phyloP scores from a whole-genome alignment of 345 rosid genomes.

The Boechera divaricarpa region DNA sequence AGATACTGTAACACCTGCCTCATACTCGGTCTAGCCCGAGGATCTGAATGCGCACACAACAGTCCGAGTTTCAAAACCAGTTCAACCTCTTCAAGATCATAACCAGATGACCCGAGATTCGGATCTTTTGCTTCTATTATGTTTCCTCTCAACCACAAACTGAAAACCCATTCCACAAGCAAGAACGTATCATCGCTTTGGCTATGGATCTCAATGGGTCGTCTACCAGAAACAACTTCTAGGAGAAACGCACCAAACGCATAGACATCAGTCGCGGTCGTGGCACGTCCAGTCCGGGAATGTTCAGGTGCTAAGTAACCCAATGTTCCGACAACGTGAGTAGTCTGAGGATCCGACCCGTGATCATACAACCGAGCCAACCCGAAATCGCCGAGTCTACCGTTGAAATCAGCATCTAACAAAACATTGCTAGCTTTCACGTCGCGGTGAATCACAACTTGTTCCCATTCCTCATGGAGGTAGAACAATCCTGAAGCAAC shows the following conservation, averaged over 20 bases:
- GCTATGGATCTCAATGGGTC: slow-evolving; percentile 51
- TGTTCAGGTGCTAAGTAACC: slow-evolving; percentile 77
- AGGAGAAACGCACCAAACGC: slow-evolving; percentile 68
- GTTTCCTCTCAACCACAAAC: slow-evolving; percentile 47
- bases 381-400: slow-evolving; percentile 69
- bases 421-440: slow-evolving; percentile 69
- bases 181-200: slow-evolving; percentile 40
- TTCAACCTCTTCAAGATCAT: slow-evolving; percentile 51
- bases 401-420: slow-evolving; percentile 60
- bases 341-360: slow-evolving; percentile 62
- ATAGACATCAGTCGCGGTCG: slow-evolving; percentile 56
- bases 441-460: slow-evolving; percentile 69
- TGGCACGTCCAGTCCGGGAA: slow-evolving; percentile 59
- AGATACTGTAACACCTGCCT: slow-evolving; percentile 59
- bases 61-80: slow-evolving; percentile 65
- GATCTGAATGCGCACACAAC: slow-evolving; percentile 58
- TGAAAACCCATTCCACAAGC: slow-evolving; percentile 57
- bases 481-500: slow-evolving; percentile 64
- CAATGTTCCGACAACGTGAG: slow-evolving; percentile 60
- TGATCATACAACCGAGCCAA: slow-evolving; percentile 68
- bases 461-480: slow-evolving; percentile 73
- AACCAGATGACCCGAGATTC: slow-evolving; percentile 45
- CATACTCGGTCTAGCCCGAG: slow-evolving; percentile 63
- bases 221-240: slow-evolving; percentile 64
- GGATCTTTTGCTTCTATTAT: slow-evolving; percentile 54